phyloP scores from a whole-genome alignment of 441 rosid genomes.

The Populus tomentosa region DNA sequence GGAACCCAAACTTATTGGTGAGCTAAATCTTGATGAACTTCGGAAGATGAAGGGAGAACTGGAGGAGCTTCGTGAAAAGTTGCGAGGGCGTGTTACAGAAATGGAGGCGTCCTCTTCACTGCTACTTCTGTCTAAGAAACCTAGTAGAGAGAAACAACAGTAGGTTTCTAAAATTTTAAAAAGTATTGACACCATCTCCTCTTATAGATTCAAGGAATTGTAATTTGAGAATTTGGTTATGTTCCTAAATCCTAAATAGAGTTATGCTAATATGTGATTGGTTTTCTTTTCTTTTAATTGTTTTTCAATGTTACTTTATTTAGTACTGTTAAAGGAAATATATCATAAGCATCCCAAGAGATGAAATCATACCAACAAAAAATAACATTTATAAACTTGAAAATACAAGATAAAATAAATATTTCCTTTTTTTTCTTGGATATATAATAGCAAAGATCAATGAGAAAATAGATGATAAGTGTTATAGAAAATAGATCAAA shows the following conservation, averaged over 20 bases:
- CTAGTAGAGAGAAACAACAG: background rate
- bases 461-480: too few species aligned
- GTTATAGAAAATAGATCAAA: too few species aligned
- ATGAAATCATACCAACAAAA: background rate
- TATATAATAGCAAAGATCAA: too few species aligned
- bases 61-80: slow-evolving; percentile 6
- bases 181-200: background rate
- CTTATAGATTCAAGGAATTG: too few species aligned
- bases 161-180: background rate
- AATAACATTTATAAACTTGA: too few species aligned
- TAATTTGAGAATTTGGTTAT: background rate
- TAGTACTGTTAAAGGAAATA: background rate
- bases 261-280: background rate
- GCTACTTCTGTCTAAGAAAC: slow-evolving; percentile 16
- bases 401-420: too few species aligned
- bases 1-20: background rate
- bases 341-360: background rate
- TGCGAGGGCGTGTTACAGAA: background rate
- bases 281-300: too few species aligned
- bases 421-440: too few species aligned
- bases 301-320: background rate
- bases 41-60: background rate
- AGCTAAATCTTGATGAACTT: slow-evolving; percentile 1
- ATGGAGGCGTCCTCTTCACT: slow-evolving; percentile 21
- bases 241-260: background rate